Conservation (phyloP, 2,329 filamentous ascomycete species). For the Teratosphaeria nubilosa region DNA sequence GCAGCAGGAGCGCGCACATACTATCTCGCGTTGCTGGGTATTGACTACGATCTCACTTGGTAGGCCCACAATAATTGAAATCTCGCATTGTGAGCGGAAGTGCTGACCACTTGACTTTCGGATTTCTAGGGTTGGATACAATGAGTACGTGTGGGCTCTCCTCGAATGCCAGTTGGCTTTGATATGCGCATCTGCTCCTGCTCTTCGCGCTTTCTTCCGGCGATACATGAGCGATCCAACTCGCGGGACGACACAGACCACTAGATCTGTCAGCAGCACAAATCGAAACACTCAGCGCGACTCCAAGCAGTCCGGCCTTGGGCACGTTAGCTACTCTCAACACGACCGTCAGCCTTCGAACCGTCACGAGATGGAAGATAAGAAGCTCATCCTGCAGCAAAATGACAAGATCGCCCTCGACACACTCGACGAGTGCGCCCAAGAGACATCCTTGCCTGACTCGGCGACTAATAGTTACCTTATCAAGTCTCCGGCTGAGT, state of each 20-base stretch:
- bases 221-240: slow-evolving; percentile 13
- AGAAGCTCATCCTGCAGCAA: slow-evolving; percentile 1
- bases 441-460: not conserved
- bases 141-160: slow-evolving; percentile 17
- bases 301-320: not conserved
- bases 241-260: not conserved
- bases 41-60: slow-evolving; percentile 1
- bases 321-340: not conserved
- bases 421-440: not conserved
- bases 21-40: slow-evolving; percentile 14
- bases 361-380: not conserved
- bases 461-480: not conserved
- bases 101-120: not conserved
- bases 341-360: not conserved
- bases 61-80: not conserved
- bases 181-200: slow-evolving; percentile 20
- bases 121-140: slow-evolving; percentile 14
- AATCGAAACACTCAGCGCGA: not conserved
- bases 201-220: slow-evolving; percentile 20
- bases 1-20: slow-evolving; percentile 25
- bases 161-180: slow-evolving; percentile 20
- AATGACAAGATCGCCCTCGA: not conserved
- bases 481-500: slow-evolving; percentile 3
- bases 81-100: not conserved
- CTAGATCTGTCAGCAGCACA: not conserved